Evolutionary conservation across 768 basidiomycete genomes (phyloP).

Genomic region (Boletus reticuloceps): DNA sequence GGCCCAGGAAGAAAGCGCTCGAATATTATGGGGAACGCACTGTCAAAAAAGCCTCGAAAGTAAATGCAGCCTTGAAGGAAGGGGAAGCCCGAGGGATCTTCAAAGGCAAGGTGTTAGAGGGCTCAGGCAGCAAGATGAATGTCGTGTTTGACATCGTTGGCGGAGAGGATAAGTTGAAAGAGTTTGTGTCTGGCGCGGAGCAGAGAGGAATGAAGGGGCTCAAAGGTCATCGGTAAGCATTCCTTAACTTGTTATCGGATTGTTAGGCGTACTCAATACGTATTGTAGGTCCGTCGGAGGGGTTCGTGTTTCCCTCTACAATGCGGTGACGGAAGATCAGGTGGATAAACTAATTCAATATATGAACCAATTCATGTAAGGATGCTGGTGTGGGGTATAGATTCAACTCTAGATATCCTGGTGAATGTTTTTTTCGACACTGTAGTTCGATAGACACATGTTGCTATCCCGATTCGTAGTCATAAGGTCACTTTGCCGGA

Average conservation of each 20-base stretch:
- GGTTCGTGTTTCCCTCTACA: slow-evolving; percentile 84
- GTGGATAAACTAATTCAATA: slow-evolving; percentile 60
- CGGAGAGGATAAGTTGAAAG: slow-evolving; percentile 67
- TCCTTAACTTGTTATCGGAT: slow-evolving; percentile 4
- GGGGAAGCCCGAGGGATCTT: slow-evolving; percentile 73
- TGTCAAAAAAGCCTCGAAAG: slow-evolving; percentile 65
- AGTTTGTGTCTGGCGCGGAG: slow-evolving; percentile 82
- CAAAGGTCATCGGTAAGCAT: slow-evolving; percentile 86
- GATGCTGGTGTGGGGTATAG: neutral
- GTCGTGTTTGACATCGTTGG: slow-evolving; percentile 78
- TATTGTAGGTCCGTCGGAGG: slow-evolving; percentile 56
- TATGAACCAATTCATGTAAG: slow-evolving; percentile 52
- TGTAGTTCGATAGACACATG: too few species aligned
- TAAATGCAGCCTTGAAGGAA: slow-evolving; percentile 71
- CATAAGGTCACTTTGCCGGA: slow-evolving; percentile 81
- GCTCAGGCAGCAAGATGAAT: slow-evolving; percentile 94
- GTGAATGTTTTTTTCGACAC: neutral
- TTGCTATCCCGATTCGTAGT: accelerated
- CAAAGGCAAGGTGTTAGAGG: slow-evolving; percentile 66
- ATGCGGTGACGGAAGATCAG: slow-evolving; percentile 78
- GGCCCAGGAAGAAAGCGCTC: slow-evolving; percentile 54
- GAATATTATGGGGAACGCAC: slow-evolving; percentile 64
- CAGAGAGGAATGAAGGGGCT: slow-evolving; percentile 76
- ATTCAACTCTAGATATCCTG: slow-evolving; percentile 2
- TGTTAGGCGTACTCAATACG: neutral